Conservation (phyloP, 1,284 basidiomycete genomes). For the Malassezia dermatis region DNA sequence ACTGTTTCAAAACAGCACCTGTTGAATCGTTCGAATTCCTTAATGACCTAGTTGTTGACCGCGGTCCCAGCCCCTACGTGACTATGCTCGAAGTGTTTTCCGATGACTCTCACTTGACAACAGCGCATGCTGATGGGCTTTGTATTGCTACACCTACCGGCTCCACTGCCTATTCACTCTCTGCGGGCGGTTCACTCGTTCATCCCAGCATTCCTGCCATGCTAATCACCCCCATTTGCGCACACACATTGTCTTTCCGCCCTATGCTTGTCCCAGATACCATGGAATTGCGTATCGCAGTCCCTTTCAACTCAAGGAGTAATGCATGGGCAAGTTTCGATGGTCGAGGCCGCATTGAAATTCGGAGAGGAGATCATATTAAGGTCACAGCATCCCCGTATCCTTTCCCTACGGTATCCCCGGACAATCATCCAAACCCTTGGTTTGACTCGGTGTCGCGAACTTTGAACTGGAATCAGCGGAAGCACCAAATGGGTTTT, state of each 20-base stretch:
- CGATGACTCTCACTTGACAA: constrained; percentile 98
- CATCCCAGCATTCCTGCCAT: constrained; percentile 96
- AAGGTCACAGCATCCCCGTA: constrained; percentile 95
- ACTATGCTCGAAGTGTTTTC: constrained; percentile 91
- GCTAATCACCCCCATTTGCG: constrained; percentile 93
- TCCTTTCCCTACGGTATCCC: constrained; percentile 96
- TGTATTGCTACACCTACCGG: constrained; percentile 94
- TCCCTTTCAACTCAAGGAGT: constrained; percentile 93
- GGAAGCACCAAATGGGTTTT: constrained; percentile 44
- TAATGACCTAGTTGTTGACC: constrained; percentile 94
- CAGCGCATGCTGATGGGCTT: constrained; percentile 93
- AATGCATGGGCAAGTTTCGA: constrained; percentile 99
- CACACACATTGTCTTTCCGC: constrained; percentile 94
- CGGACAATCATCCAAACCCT: constrained; percentile 90
- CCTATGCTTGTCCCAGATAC: constrained; percentile 92
- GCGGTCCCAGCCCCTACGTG: constrained; percentile 95
- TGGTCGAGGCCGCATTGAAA: constrained; percentile 85
- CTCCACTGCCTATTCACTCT: constrained; percentile 87
- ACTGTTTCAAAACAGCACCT: constrained; percentile 89
- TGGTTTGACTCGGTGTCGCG: constrained; percentile 95
- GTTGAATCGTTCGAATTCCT: constrained; percentile 95
- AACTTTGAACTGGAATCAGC: constrained; percentile 69
- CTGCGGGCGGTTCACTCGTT: constrained; percentile 91
- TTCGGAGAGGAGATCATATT: constrained; percentile 81
- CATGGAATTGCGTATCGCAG: constrained; percentile 95